Conservation (phyloP, 495 filamentous ascomycete genomes). For the Penicillium arizonense region DNA sequence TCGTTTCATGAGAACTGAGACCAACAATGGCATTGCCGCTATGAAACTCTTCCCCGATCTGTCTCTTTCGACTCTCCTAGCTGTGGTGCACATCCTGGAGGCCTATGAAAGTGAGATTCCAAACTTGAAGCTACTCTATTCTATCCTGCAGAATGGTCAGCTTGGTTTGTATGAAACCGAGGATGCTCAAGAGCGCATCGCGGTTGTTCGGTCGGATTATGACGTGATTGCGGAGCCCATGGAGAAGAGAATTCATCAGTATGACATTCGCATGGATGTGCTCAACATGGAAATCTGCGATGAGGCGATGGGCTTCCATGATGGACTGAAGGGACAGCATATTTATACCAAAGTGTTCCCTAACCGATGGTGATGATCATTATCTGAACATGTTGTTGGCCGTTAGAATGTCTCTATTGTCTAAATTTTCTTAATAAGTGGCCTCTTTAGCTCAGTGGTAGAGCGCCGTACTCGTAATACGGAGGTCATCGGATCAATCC, state of each 20-base stretch:
- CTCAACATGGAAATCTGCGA: slow-evolving; percentile 16
- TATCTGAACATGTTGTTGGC: too few species aligned
- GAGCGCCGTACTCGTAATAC: too few species aligned
- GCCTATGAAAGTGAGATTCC: slow-evolving; percentile 21
- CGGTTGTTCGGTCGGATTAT: neutral
- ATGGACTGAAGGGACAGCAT: slow-evolving; percentile 3
- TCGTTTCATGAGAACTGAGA: neutral
- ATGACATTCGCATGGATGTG: slow-evolving; percentile 14
- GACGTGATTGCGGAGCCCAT: slow-evolving; percentile 13
- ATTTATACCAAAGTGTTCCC: slow-evolving; percentile 10
- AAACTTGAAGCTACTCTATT: slow-evolving; percentile 12
- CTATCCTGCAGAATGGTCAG: slow-evolving; percentile 10
- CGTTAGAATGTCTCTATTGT: too few species aligned
- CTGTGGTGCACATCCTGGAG: slow-evolving; percentile 18
- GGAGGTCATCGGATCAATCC: too few species aligned
- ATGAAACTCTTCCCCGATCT: slow-evolving; percentile 17
- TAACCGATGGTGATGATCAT: neutral
- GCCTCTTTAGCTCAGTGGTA: too few species aligned
- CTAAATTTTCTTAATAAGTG: too few species aligned
- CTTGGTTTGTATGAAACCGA: slow-evolving; percentile 2
- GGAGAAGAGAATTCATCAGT: slow-evolving; percentile 9
- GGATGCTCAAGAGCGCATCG: neutral
- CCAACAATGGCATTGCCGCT: slow-evolving; percentile 12
- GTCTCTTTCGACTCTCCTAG: slow-evolving; percentile 16
- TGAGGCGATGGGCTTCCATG: slow-evolving; percentile 7